Base-by-base conservation (phyloP, 1,284 basidiomycete species). In the Ceratobasidium sp. region DNA sequence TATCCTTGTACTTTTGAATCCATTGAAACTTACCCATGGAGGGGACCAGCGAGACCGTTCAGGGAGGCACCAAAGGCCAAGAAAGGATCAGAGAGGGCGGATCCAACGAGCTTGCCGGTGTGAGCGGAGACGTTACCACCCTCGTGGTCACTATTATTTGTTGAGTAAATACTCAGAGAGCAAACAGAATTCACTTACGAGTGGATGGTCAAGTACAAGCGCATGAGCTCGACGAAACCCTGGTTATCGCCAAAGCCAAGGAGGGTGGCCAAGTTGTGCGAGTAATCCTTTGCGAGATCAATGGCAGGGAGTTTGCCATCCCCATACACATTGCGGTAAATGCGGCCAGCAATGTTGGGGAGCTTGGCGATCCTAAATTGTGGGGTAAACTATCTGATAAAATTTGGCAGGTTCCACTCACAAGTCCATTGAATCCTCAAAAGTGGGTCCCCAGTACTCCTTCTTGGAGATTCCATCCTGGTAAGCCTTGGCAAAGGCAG, bases 81-180 rank as follows among this genome's bases (percentile, higher is more conserved):
- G 94, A 96, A 98, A 74, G 96, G 96, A 81, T 99, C 96, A 5
- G 96, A 96, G 71, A 98, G 90, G 68, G 96, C 96, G 70, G 96
- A 98, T 71, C 96, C 96, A 77, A 98, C 96, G 58, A 99, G 86
- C 84, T 98, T 94, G 74, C 93, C 93, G 68, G 93, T 92, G 83
- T 95, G 93, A n/a, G 93, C 93, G 69, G 96, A 98, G 73, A 99
- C 96, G 78, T 98, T 98, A 65, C 96, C 96, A 79, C 96, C 96
- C 82, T 98, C 96, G 82, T 98, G 96, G 80, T 98, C 96, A 78
- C 92, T 92, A 53, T 38, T 47, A 20, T 20, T 15, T 20, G 49
- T 69, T 71, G 27, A 68, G 40, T 2, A 43, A 13, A 38, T 25
- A 42, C 2, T 32, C n/a, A 17, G 31, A 27, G 20, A 7, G 4